Conservation (phyloP, 2,329 filamentous ascomycete genomes). For the Botryotinia convoluta region DNA sequence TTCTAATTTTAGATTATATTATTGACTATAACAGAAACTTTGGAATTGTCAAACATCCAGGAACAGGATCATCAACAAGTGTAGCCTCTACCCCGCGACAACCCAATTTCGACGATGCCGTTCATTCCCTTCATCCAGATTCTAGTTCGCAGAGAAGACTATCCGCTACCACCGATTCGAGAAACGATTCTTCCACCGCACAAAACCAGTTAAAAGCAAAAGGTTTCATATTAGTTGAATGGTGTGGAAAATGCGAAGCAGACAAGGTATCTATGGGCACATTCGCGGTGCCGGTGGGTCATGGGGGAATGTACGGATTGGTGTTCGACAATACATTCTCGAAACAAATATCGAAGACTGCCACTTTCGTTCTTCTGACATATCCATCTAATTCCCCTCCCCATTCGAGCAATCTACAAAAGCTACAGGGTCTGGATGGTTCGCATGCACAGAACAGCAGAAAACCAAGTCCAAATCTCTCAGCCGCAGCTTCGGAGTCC, state of each 20-base stretch:
- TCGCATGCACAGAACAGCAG: constrained; percentile 48
- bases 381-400: constrained; percentile 82
- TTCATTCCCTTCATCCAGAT: constrained; percentile 31
- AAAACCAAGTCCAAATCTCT: constrained; percentile 47
- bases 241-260: constrained; percentile 93
- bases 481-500: constrained; percentile 51
- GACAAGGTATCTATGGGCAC: constrained; percentile 92
- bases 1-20: not conserved
- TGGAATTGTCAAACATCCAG: constrained; percentile 95
- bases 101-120: constrained; percentile 29
- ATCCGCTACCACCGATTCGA: constrained; percentile 53
- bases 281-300: constrained; percentile 69
- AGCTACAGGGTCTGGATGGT: constrained; percentile 43
- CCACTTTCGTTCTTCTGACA: constrained; percentile 90
- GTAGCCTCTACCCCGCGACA: constrained; percentile 28
- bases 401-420: constrained; percentile 68
- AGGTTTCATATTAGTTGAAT: constrained; percentile 70
- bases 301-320: constrained; percentile 91
- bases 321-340: constrained; percentile 99
- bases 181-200: constrained; percentile 58
- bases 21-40: constrained; percentile 65
- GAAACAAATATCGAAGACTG: constrained; percentile 90
- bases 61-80: constrained; percentile 48
- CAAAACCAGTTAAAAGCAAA: constrained; percentile 63
- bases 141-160: constrained; percentile 34